Evolutionary conservation across 768 basidiomycete genomes (phyloP), one percentile per base, ranked within the genome.

Genomic region (Candolleomyces efflorescens): DNA sequence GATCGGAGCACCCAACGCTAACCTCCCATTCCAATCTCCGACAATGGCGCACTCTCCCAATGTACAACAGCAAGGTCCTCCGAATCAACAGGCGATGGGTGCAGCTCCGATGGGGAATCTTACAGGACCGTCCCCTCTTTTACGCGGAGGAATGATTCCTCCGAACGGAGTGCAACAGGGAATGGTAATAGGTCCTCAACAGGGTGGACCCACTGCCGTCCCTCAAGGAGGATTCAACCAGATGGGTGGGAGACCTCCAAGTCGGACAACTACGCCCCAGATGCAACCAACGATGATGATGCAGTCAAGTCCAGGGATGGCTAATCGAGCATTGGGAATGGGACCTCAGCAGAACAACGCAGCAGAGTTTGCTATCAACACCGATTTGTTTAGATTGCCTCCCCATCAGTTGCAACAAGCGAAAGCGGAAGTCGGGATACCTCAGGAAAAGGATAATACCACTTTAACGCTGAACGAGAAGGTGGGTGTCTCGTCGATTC

Each of bases 221-320:
- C 62, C 63, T 13, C 59, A 60, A n/a, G 59, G 48, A 49, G 56
- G 43, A 11, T 74, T 71, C 22, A 59, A 67, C 51, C 70, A 66
- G 9, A 82, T 77, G 60, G 64, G 75, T 15, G 79, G 76, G 3
- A 75, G 83, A 50, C 82, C 87, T 5, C 82, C 83, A 4, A 89
- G 87, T 65, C 78, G 86, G 41, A 78, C 86, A 39, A 80, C 69
- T 3, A 79, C 83, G 0, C 83, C 85, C 0, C 75, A 69, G 15
- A 73, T 77, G 58, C 70, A 74, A 6, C 24, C 36, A 5, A 70
- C 66, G 37, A 77, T 81, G 37, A 77, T 81, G 68, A 73, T 79
- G 56, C 80, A 83, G 2, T 81, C 68, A 1, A 89, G 87, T 63
- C 87, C 88, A 5, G 84, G 83, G 4, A 43, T 88, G 62, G 69